These are phyloP conservation scores for Trichoderma koningii DNA, from an alignment of 2,329 filamentous ascomycete genomes.

Conservation along the genomic window DNA sequence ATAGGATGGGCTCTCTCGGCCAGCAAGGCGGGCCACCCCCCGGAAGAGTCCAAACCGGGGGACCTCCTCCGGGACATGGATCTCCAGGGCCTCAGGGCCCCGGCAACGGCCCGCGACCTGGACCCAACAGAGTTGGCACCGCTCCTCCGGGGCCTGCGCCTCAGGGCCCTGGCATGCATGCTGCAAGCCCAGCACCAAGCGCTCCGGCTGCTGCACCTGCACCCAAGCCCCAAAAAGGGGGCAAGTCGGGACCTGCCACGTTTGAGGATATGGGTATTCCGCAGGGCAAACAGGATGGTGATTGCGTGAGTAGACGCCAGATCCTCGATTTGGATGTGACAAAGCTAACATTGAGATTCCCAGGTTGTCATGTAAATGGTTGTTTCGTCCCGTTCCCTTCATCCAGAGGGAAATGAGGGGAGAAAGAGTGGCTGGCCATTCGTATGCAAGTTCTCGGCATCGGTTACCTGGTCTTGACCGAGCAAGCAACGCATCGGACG, in stretches of 20 bases:
- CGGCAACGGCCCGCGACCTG: conserved; percentile 32
- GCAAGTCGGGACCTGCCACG: conserved; percentile 78
- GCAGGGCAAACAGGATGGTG: conserved; percentile 75
- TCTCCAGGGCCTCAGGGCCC: conserved; percentile 14
- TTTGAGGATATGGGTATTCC: conserved; percentile 99
- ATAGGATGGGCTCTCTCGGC: conserved; percentile 41
- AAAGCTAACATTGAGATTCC: not conserved
- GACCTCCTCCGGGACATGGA: conserved; percentile 26
- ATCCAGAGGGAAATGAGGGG: not conserved
- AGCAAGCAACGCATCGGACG: conserved; percentile 3
- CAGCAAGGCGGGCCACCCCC: conserved; percentile 30
- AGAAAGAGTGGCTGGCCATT: not conserved
- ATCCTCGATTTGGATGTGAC: no score
- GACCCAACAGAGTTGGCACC: conserved; percentile 41
- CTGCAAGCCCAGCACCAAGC: conserved; percentile 36
- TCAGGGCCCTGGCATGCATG: conserved; percentile 27
- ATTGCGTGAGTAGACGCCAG: conserved; percentile 71
- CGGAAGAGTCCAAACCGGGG: conserved; percentile 31
- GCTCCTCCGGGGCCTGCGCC: conserved; percentile 41
- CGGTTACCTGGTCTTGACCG: no score
- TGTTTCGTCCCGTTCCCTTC: not conserved
- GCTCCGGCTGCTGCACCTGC: conserved; percentile 35
- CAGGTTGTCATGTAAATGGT: conserved; percentile 15
- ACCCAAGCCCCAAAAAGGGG: conserved; percentile 39
- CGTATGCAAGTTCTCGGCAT: not conserved